Percentiles rank a stretch among this genome's conserved stretches.
phyloP scores from a whole-genome alignment of 495 filamentous ascomycete genomes.

The Aspergillus bertholletiae region DNA sequence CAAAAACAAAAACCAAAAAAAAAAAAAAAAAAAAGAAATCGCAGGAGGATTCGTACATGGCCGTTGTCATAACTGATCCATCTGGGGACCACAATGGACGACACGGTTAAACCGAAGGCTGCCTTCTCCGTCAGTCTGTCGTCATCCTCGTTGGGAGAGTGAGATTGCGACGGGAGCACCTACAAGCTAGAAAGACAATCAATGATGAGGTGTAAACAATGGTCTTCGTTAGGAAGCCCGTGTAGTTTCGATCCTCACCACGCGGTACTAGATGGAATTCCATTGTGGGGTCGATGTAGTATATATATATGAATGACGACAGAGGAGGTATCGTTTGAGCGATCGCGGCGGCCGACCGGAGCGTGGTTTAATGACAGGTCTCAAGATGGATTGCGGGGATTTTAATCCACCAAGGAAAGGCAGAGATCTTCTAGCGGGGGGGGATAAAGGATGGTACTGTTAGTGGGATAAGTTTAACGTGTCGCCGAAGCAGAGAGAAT shows the following conservation, averaged over 20 bases:
- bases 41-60: conserved; percentile 46
- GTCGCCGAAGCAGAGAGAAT: no score
- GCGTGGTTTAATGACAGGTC: not conserved
- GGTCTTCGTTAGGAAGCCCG: conserved; percentile 45
- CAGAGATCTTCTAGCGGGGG: no score
- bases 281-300: conserved; percentile 20
- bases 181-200: conserved; percentile 58
- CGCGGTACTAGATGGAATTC: conserved; percentile 43
- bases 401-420: no score
- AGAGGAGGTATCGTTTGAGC: conserved; percentile 2
- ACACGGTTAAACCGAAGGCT: conserved; percentile 78
- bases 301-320: conserved; percentile 7
- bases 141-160: no score
- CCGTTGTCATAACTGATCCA: conserved; percentile 76
- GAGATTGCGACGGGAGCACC: conserved; percentile 20
- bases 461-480: no score
- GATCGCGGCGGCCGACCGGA: not conserved
- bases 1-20: no score
- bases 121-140: conserved; percentile 1
- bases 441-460: no score
- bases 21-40: no score
- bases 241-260: conserved; percentile 43
- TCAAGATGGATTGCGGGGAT: not conserved
- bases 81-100: conserved; percentile 66
- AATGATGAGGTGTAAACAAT: conserved; percentile 58